Conservation (phyloP, 1,284 basidiomycete species). For the Ustilago sp. region DNA sequence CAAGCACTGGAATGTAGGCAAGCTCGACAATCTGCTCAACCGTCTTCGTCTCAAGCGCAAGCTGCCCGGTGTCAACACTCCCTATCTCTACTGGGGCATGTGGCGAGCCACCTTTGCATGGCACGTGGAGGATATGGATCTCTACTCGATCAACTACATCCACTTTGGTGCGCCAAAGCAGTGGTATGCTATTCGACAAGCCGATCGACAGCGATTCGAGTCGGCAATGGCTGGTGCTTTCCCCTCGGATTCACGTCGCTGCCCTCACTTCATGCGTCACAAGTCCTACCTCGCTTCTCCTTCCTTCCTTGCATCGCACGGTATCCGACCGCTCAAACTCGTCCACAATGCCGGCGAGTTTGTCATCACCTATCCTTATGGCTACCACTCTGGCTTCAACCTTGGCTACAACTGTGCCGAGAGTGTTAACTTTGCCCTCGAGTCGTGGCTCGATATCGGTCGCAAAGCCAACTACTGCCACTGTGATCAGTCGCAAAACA, state of each 20-base stretch:
- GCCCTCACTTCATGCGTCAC: slow-evolving; percentile 93
- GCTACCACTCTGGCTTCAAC: slow-evolving; percentile 97
- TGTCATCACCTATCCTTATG: slow-evolving; percentile 90
- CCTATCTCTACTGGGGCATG: slow-evolving; percentile 99
- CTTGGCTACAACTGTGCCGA: slow-evolving; percentile 97
- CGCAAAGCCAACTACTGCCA: slow-evolving; percentile 66
- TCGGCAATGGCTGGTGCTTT: slow-evolving; percentile 67
- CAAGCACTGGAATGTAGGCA: slow-evolving; percentile 90
- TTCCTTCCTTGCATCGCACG: slow-evolving; percentile 80
- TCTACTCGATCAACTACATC: slow-evolving; percentile 98
- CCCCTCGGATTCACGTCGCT: slow-evolving; percentile 73
- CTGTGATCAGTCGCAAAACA: slow-evolving; percentile 62
- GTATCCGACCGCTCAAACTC: slow-evolving; percentile 73
- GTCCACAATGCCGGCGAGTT: slow-evolving; percentile 94
- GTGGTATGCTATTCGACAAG: slow-evolving; percentile 96
- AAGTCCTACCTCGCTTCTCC: slow-evolving; percentile 96
- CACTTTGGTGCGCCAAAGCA: slow-evolving; percentile 96
- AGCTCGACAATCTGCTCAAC: slow-evolving; percentile 86
- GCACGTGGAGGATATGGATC: slow-evolving; percentile 92
- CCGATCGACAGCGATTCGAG: slow-evolving; percentile 74
- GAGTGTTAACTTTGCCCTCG: slow-evolving; percentile 95
- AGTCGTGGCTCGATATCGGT: slow-evolving; percentile 92
- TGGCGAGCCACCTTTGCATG: slow-evolving; percentile 97
- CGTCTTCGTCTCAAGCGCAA: slow-evolving; percentile 78
- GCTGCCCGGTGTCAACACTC: slow-evolving; percentile 94